phyloP scores from a whole-genome alignment of 768 basidiomycete genomes.

The Collybiopsis luxurians region DNA sequence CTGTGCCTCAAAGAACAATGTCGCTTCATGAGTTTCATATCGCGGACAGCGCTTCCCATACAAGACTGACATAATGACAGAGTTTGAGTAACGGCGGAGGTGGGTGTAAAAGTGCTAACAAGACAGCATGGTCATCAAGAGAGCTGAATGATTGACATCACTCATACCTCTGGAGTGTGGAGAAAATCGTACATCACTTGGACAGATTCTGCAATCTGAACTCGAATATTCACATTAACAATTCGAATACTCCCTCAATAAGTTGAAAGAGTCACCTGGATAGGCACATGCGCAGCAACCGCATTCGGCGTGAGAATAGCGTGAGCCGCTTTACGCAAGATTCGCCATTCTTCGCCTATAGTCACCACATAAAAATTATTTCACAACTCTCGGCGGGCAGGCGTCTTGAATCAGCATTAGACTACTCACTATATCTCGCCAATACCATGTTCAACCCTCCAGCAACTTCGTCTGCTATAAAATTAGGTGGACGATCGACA shows the following conservation, averaged over 20 bases:
- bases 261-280: background rate
- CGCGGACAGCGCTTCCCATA: conserved; percentile 29
- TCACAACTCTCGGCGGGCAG: background rate
- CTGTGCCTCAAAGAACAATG: conserved; percentile 24
- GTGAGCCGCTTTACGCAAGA: conserved; percentile 12
- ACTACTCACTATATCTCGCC: conserved; percentile 12
- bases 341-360: conserved; percentile 11
- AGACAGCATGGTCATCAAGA: too few species aligned
- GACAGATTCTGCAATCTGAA: background rate
- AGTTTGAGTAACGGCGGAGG: conserved; percentile 26
- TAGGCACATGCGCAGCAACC: conserved; percentile 17
- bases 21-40: conserved; percentile 19
- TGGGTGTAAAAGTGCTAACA: conserved; percentile 23
- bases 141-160: too few species aligned
- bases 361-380: too few species aligned
- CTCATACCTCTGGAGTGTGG: too few species aligned
- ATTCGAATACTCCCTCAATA: too few species aligned
- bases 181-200: background rate
- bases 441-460: conserved; percentile 19
- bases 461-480: conserved; percentile 17
- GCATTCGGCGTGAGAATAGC: conserved; percentile 18
- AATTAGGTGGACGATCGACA: conserved; percentile 20
- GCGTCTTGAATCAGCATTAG: too few species aligned
- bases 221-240: background rate
- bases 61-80: conserved; percentile 27